A percentile compares a stretch with the other conserved stretches of the same genome.
phyloP scores from a whole-genome alignment of 148 eudicot genomes.

The Silene conica region DNA sequence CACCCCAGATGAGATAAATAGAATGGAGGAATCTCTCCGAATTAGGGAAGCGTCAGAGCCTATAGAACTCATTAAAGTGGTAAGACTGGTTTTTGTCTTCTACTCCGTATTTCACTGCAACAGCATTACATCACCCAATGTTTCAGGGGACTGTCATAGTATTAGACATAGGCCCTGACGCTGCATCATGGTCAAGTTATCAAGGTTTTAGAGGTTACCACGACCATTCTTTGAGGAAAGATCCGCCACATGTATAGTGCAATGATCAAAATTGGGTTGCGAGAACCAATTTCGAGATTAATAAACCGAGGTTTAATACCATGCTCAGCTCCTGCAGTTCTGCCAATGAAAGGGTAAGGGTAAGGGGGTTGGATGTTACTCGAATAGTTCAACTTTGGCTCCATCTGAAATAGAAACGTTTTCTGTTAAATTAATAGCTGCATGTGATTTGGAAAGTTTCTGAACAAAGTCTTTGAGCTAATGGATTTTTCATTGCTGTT shows the following conservation, averaged over 20 bases:
- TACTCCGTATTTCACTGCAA: not conserved
- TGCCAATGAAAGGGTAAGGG: not conserved
- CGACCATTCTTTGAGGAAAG: no score
- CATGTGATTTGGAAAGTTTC: not conserved
- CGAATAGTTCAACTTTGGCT: not conserved
- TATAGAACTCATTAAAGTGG: constrained; percentile 62
- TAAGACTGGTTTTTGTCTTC: constrained; percentile 25
- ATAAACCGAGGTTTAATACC: no score
- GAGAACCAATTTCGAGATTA: no score
- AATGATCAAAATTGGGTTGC: no score
- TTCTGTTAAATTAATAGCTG: not conserved
- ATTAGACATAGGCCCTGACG: no score
- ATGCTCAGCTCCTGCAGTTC: no score
- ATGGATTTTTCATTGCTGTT: not conserved
- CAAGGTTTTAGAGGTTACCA: no score
- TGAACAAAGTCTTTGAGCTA: not conserved
- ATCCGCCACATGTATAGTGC: no score
- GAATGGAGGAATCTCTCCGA: constrained; percentile 74
- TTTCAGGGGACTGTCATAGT: no score
- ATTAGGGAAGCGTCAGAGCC: constrained; percentile 73
- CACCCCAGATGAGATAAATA: constrained; percentile 63
- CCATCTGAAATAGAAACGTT: not conserved
- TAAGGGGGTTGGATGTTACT: not conserved
- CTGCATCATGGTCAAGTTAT: no score
- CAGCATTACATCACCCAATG: not conserved